A percentile compares a stretch with the other conserved stretches of the same genome.
phyloP scores from a whole-genome alignment of 495 filamentous ascomycete genomes.

The Sphaerosporella brunnea region DNA sequence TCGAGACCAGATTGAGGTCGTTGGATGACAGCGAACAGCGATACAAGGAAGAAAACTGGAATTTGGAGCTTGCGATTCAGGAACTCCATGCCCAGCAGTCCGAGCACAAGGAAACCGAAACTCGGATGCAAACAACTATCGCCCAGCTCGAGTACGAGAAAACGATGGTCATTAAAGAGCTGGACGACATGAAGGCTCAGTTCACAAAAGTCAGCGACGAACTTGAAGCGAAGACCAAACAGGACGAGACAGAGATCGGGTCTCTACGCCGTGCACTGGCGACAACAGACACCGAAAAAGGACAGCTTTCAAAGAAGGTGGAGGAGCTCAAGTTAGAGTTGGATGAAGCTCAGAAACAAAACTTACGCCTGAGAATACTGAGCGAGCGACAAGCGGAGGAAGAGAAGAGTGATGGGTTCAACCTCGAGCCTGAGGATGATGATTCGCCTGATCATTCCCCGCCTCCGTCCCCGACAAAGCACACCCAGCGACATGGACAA shows the following conservation, averaged over 20 bases:
- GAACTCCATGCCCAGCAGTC: slow-evolving; percentile 51
- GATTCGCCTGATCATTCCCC: slow-evolving; percentile 77
- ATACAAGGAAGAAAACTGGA: slow-evolving; percentile 97
- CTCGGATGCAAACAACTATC: slow-evolving; percentile 54
- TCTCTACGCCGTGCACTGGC: slow-evolving; percentile 55
- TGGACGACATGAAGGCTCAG: slow-evolving; percentile 69
- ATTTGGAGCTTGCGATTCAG: slow-evolving; percentile 72
- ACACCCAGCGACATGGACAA: slow-evolving; percentile 70
- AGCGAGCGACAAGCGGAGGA: slow-evolving; percentile 38
- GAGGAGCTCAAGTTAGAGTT: slow-evolving; percentile 84
- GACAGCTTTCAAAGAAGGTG: slow-evolving; percentile 56
- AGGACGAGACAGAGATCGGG: slow-evolving; percentile 73
- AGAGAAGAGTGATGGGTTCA: slow-evolving; percentile 41
- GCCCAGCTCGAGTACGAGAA: slow-evolving; percentile 56
- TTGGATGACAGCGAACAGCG: slow-evolving; percentile 86
- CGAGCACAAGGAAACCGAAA: slow-evolving; percentile 61
- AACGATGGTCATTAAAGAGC: slow-evolving; percentile 52
- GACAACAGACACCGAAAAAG: slow-evolving; percentile 55
- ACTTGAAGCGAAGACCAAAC: slow-evolving; percentile 52
- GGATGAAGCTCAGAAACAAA: slow-evolving; percentile 21
- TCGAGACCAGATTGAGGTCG: slow-evolving; percentile 56
- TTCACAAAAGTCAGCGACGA: slow-evolving; percentile 69
- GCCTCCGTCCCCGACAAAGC: slow-evolving; percentile 75
- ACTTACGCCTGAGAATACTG: slow-evolving; percentile 41
- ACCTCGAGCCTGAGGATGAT: slow-evolving; percentile 33